These are phyloP conservation scores for Batkoa obscura DNA, from an alignment of 371 early-diverging fungal genomes.

Conservation along the genomic window DNA sequence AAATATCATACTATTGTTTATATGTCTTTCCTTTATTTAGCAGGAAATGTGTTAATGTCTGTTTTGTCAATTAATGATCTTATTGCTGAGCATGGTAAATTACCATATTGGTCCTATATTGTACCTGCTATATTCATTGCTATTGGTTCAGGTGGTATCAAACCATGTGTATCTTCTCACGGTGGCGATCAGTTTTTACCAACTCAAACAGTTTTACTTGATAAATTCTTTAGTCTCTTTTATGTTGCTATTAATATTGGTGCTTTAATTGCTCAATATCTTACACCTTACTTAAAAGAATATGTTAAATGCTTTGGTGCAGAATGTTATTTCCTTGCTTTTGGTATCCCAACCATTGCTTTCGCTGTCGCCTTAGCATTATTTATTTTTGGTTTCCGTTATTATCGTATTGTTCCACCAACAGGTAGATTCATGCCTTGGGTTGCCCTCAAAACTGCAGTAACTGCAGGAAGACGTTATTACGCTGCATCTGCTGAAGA, in stretches of 20 bases:
- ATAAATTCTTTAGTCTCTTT: conserved; percentile 4
- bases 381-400: conserved; percentile 23
- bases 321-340: conserved; percentile 5
- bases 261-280: conserved; percentile 3
- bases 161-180: conserved; percentile 25
- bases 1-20: conserved; percentile 42
- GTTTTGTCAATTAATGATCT: conserved; percentile 5
- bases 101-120: neutral
- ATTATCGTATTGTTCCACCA: conserved; percentile 33
- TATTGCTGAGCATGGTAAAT: neutral
- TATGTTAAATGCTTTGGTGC: neutral
- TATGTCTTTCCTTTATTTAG: conserved; percentile 3
- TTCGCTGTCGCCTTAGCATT: conserved; percentile 15
- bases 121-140: neutral
- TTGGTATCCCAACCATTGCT: neutral
- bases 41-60: conserved; percentile 1
- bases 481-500: neutral
- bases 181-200: conserved; percentile 24
- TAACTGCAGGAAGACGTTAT: neutral
- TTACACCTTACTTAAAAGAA: conserved; percentile 1
- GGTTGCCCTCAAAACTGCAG: conserved; percentile 12
- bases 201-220: neutral
- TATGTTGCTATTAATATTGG: conserved; percentile 5
- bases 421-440: conserved; percentile 25
- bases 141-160: conserved; percentile 30